Conservation (phyloP, 2,329 filamentous ascomycete species). For the Venturiaceae sp. region DNA sequence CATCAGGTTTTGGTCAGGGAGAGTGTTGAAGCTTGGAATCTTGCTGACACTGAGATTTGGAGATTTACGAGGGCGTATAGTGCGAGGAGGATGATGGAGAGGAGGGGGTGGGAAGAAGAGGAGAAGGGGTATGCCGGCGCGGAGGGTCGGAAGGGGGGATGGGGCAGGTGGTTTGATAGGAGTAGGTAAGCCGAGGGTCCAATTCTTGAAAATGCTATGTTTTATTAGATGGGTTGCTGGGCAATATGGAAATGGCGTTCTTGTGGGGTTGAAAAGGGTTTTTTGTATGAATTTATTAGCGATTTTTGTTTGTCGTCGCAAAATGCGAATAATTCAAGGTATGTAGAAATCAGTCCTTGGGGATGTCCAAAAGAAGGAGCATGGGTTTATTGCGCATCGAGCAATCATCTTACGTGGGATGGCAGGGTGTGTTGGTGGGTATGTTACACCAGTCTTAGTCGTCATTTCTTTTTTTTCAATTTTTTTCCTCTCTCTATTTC, state of each 20-base stretch:
- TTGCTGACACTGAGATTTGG: constrained; percentile 71
- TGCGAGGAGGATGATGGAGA: constrained; percentile 53
- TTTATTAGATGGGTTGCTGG: not conserved
- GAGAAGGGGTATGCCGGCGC: constrained; percentile 57
- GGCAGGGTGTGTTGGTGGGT: too few relatives aligned
- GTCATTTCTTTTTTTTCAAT: too few relatives aligned
- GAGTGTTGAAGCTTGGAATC: constrained; percentile 40
- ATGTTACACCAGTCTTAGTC: too few relatives aligned
- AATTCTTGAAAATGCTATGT: not conserved
- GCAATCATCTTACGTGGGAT: too few relatives aligned
- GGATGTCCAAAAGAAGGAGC: too few relatives aligned
- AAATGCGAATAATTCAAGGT: too few relatives aligned
- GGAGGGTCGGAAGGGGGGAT: constrained; percentile 25
- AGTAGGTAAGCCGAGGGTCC: not conserved
- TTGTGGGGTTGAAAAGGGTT: too few relatives aligned
- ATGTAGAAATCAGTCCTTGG: too few relatives aligned
- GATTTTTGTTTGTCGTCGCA: not conserved
- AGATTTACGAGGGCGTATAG: constrained; percentile 61
- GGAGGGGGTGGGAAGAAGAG: constrained; percentile 58
- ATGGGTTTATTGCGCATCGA: too few relatives aligned
- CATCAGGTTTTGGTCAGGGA: constrained; percentile 27
- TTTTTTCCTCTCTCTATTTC: too few relatives aligned
- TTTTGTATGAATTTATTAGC: not conserved
- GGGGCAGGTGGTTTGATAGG: constrained; percentile 25
- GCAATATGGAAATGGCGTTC: too few relatives aligned